These are phyloP conservation scores for Rugonectria rugulosa DNA, from an alignment of 2,329 filamentous ascomycete genomes.

Conservation along the genomic window DNA sequence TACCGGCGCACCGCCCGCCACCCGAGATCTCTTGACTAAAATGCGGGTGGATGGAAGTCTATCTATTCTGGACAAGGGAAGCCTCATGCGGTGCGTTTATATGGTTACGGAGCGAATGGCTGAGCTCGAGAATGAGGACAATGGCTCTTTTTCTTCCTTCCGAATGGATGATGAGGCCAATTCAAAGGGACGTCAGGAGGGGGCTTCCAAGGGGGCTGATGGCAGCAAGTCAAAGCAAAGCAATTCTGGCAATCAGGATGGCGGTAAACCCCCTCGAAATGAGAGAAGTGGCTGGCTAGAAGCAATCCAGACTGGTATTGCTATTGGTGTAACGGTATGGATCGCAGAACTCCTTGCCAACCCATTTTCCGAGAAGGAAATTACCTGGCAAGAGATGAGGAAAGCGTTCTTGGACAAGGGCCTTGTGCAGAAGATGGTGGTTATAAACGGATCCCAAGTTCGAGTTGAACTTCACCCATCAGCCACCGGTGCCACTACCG, in stretches of 20 bases:
- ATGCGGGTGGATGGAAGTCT: constrained; percentile 65
- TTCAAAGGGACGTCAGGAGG: constrained; percentile 26
- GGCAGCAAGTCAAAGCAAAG: constrained; percentile 34
- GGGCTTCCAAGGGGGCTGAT: constrained; percentile 23
- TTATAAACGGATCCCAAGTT: constrained; percentile 76
- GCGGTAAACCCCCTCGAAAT: constrained; percentile 44
- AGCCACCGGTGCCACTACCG: constrained; percentile 50
- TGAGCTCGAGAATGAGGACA: constrained; percentile 39
- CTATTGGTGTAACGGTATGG: constrained; percentile 63
- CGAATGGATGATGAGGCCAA: constrained; percentile 28
- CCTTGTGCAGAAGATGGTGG: constrained; percentile 89
- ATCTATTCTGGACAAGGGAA: constrained; percentile 48
- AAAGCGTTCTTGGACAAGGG: constrained; percentile 96
- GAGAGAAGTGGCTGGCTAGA: constrained; percentile 47
- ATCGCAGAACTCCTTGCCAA: constrained; percentile 51
- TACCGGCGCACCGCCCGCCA: constrained; percentile 73
- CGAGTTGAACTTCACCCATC: constrained; percentile 82
- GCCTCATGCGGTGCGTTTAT: constrained; percentile 47
- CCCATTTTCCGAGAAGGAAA: constrained; percentile 68
- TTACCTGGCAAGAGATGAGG: constrained; percentile 97
- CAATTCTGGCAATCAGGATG: constrained; percentile 41
- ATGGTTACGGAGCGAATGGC: constrained; percentile 47
- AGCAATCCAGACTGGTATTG: constrained; percentile 44
- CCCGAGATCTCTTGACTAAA: constrained; percentile 64
- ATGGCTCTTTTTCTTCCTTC: constrained; percentile 24